Evolutionary conservation across 768 basidiomycete genomes (phyloP).

Genomic region (Candolleomyces eurysporus): DNA sequence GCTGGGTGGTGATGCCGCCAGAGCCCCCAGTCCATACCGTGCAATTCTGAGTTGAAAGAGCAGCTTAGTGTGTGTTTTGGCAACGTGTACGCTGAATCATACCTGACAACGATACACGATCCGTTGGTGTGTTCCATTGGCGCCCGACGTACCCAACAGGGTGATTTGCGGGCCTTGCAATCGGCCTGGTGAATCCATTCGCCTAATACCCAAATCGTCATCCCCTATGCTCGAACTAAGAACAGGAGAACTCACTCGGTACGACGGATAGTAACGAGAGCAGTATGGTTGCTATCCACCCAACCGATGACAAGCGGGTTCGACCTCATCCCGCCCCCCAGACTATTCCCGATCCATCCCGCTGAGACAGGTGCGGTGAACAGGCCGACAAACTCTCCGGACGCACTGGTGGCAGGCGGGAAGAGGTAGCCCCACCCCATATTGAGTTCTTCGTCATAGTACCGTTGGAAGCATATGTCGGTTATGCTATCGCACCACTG

Average conservation of each 20-base stretch:
- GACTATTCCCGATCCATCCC: conserved; percentile 8
- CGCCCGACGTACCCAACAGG: too few relatives aligned
- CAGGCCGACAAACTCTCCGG: conserved; percentile 6
- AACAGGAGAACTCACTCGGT: background rate
- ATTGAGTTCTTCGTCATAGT: conserved; percentile 3
- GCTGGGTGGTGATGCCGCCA: background rate
- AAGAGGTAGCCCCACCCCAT: conserved; percentile 7
- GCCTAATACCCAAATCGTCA: background rate
- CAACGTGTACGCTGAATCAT: too few relatives aligned
- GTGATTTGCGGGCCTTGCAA: background rate
- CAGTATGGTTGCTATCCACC: background rate
- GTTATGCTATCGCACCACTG: background rate
- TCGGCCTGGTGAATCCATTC: background rate
- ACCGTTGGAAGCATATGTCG: conserved; percentile 7
- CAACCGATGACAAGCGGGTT: conserved; percentile 6
- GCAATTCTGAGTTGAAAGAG: background rate
- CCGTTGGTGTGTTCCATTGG: too few relatives aligned
- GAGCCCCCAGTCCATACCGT: conserved; percentile 2
- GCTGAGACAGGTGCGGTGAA: conserved; percentile 4
- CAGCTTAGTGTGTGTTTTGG: too few relatives aligned
- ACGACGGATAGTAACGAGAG: background rate
- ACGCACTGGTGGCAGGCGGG: background rate
- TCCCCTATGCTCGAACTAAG: background rate
- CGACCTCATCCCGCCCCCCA: conserved; percentile 7
- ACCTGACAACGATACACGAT: too few relatives aligned